Conservation (phyloP, 169 alveolate genomes). For the Theileria parva region DNA sequence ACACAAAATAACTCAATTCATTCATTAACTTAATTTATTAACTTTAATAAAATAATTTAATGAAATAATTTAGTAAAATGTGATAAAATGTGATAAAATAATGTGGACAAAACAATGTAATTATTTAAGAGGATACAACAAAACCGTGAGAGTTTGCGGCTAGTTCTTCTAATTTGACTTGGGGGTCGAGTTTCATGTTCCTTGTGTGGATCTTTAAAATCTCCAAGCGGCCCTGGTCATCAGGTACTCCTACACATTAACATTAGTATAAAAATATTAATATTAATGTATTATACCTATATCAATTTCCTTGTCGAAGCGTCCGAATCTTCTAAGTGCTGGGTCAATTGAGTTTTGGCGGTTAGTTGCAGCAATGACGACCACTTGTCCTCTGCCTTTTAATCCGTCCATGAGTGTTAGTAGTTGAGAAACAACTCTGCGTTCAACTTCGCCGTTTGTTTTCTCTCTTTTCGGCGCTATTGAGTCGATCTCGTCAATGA, state of each 20-base stretch:
- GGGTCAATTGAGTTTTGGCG: slow-evolving; percentile 99
- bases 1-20: neutral
- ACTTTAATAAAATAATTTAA: neutral
- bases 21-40: slow-evolving; percentile 43
- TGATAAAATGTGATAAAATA: too few species aligned
- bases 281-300: slow-evolving; percentile 69
- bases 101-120: slow-evolving; percentile 66
- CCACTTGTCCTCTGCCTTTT: slow-evolving; percentile 99
- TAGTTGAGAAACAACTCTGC: slow-evolving; percentile 98
- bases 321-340: slow-evolving; percentile 98
- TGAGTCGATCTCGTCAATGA: slow-evolving; percentile 99
- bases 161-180: slow-evolving; percentile 96
- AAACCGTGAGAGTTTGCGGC: slow-evolving; percentile 99
- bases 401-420: slow-evolving; percentile 99
- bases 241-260: slow-evolving; percentile 94
- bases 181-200: slow-evolving; percentile 97
- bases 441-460: slow-evolving; percentile 99
- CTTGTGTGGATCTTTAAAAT: slow-evolving; percentile 97
- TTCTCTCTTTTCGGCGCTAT: slow-evolving; percentile 99
- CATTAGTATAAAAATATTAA: too few species aligned
- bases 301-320: slow-evolving; percentile 98
- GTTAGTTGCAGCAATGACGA: slow-evolving; percentile 97
- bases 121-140: slow-evolving; percentile 65
- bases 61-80: too few species aligned
- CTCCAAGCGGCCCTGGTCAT: slow-evolving; percentile 99